Evolutionary conservation across 2,329 filamentous ascomycete genomes (phyloP), one percentile per base, ranked within the genome.

Genomic region (Verruconis gallopava): DNA sequence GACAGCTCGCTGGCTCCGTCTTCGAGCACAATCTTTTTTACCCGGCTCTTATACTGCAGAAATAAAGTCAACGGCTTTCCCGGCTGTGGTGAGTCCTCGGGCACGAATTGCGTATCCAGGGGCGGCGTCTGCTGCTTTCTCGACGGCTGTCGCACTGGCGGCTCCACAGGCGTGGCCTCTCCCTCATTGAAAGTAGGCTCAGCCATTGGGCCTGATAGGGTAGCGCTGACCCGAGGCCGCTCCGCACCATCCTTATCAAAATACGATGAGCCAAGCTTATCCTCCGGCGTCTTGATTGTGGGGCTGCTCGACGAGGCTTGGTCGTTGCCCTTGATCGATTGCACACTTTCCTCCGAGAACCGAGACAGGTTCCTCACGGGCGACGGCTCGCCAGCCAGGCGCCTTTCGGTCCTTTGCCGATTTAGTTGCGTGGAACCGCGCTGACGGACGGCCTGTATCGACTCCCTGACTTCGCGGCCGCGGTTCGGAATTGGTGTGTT

Each of bases 21-120:
- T 1, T 84, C 67, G 22, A 96, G 72, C 13, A 94, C 77, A 56
- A 93, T 93, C 59, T 96, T 96, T 64, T 95, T 96, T 51, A 96
- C 88, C 57, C 91, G 91, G 52, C 82, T 91, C 58, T 93, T 94
- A 65, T 96, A 95, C 61, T 96, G 89, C 47, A 96, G 62, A 58
- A 96, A 98, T 30, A 98, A 66, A 0, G 89, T 96, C 39, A 98
- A 69, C 51, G 95, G 86, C 56, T 94, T 94, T 5, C 79, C 80
- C 4, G 78, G 68, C 25, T 81, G 79, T 5, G 85, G 85, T 0
- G 81, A 82, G 21, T 65, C 60, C 22, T 69, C 66, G 3, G 65
- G 61, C n/a, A 66, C 54, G 43, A 65, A 69, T 43, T 64, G 62
- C 11, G 57, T 55, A 5, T 54, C 53, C 11, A 45, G 49, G 3